Percentiles rank a stretch among this genome's conserved stretches.
These are phyloP conservation scores for Mucor saturninus DNA, from an alignment of 371 early-diverging fungal genomes.

Conservation along the genomic window DNA sequence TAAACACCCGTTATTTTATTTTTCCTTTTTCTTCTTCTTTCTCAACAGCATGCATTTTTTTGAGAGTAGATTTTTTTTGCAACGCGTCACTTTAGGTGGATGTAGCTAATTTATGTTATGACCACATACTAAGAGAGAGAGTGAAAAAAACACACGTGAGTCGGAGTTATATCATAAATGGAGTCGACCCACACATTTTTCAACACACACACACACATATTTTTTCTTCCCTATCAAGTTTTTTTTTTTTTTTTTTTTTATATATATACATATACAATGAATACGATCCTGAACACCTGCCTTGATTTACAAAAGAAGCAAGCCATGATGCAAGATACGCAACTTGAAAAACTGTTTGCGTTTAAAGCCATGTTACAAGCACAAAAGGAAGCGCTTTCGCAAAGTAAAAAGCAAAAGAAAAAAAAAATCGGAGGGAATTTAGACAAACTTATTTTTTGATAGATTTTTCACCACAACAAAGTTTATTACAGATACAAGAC, in stretches of 20 bases:
- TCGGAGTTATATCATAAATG: too few species aligned
- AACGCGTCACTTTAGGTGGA: too few species aligned
- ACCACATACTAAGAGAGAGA: too few species aligned
- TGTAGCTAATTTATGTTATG: too few species aligned
- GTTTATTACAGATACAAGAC: slow-evolving; percentile 21
- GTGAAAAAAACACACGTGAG: too few species aligned
- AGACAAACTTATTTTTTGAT: not conserved
- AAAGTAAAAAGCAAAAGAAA: slow-evolving; percentile 27
- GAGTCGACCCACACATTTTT: too few species aligned
- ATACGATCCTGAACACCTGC: slow-evolving; percentile 25
- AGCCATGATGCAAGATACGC: slow-evolving; percentile 22
- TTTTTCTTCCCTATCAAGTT: not conserved
- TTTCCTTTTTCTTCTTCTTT: too few species aligned
- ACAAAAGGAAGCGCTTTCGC: slow-evolving; percentile 28
- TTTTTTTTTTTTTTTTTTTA: not conserved
- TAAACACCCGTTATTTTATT: too few species aligned
- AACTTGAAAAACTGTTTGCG: slow-evolving; percentile 20
- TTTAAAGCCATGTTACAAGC: slow-evolving; percentile 25
- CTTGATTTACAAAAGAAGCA: slow-evolving; percentile 27
- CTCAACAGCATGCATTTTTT: too few species aligned
- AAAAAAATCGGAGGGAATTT: not conserved
- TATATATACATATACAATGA: slow-evolving; percentile 24
- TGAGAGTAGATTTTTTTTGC: too few species aligned
- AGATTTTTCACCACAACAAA: slow-evolving; percentile 6
- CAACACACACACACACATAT: too few species aligned